Percentiles rank a stretch among this genome's conserved stretches.
Evolutionary conservation across 2,329 filamentous ascomycete genomes (phyloP).

Genomic region (Chaetomium sp.): DNA sequence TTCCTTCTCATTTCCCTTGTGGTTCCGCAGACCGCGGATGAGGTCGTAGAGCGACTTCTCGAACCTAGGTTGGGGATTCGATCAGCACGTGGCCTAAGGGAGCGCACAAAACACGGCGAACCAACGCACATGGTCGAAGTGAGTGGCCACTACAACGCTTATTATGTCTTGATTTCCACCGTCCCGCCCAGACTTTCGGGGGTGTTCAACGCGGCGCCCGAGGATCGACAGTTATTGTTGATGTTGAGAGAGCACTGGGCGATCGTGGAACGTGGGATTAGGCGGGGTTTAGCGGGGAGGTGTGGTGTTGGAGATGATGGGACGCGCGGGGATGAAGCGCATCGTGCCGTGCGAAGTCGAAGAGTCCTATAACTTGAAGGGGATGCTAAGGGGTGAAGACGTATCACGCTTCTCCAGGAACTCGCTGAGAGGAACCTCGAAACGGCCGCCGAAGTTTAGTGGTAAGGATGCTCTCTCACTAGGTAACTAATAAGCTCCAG

Average conservation of each 20-base stretch:
- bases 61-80: slow-evolving; percentile 59
- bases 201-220: not conserved
- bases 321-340: slow-evolving; percentile 7
- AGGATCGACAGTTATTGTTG: not conserved
- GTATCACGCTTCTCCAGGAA: not conserved
- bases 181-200: not conserved
- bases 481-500: not conserved
- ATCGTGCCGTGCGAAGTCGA: slow-evolving; percentile 14
- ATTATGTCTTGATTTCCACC: not conserved
- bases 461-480: too few species aligned
- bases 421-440: not conserved
- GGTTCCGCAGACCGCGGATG: slow-evolving; percentile 88
- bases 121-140: slow-evolving; percentile 23
- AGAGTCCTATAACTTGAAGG: not conserved
- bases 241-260: not conserved
- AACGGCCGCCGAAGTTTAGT: not conserved
- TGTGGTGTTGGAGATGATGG: slow-evolving; percentile 6
- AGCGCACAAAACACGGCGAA: not conserved
- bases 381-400: not conserved
- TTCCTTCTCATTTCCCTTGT: slow-evolving; percentile 90
- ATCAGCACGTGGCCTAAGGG: slow-evolving; percentile 21
- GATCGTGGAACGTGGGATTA: not conserved
- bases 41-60: slow-evolving; percentile 99
- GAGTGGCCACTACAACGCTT: not conserved
- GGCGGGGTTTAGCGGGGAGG: slow-evolving; percentile 15